These are phyloP conservation scores for Achaetomiella virescens DNA, from an alignment of 495 filamentous ascomycete genomes.

Conservation along the genomic window DNA sequence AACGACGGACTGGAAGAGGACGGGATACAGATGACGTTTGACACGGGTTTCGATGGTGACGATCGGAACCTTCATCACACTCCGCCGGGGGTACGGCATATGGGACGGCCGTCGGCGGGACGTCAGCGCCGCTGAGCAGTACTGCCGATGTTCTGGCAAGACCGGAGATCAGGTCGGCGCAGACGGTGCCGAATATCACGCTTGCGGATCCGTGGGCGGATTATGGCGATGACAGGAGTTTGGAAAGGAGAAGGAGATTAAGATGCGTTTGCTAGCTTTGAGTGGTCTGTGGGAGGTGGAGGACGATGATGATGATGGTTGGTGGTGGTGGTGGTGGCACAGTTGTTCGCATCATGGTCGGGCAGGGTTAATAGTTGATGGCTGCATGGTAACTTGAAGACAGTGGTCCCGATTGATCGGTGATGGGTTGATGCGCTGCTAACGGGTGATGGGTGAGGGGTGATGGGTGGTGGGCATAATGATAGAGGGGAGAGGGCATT, in stretches of 20 bases:
- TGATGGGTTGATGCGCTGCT: neutral
- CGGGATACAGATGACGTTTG: slow-evolving; percentile 66
- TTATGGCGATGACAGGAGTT: slow-evolving; percentile 69
- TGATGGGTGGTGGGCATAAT: neutral
- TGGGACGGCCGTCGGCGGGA: neutral
- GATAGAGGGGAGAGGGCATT: neutral
- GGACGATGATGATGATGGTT: neutral
- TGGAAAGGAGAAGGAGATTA: slow-evolving; percentile 65
- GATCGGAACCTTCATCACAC: slow-evolving; percentile 28
- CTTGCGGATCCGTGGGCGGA: slow-evolving; percentile 82
- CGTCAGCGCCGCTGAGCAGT: slow-evolving; percentile 3
- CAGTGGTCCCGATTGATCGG: neutral
- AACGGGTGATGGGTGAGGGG: neutral
- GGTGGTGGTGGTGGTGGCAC: neutral
- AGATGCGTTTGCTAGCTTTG: slow-evolving; percentile 73
- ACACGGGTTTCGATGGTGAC: slow-evolving; percentile 48
- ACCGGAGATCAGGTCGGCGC: slow-evolving; percentile 35
- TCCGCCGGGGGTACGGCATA: slow-evolving; percentile 24
- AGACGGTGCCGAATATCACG: slow-evolving; percentile 39
- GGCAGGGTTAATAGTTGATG: neutral
- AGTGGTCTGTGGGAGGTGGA: neutral
- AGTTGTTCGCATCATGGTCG: no score
- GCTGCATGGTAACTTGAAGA: no score
- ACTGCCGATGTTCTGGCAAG: slow-evolving; percentile 24
- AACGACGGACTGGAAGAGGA: slow-evolving; percentile 10